A percentile compares a stretch with the other conserved stretches of the same genome.
These are phyloP conservation scores for Aphanomyces cochlioides DNA, from an alignment of 352 stramenopile genomes.

Conservation along the genomic window DNA sequence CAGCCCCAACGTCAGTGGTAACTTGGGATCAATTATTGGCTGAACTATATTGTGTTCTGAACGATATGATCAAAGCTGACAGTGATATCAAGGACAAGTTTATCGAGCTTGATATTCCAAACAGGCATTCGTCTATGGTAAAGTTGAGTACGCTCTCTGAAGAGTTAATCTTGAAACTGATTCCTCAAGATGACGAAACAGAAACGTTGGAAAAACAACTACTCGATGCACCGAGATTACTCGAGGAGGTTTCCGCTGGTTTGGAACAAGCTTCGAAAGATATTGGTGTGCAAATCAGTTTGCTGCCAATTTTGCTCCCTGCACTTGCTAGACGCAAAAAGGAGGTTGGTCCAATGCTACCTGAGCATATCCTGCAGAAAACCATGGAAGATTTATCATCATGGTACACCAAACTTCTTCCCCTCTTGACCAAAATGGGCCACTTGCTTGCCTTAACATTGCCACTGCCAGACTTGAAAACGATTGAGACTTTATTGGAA, in stretches of 20 bases:
- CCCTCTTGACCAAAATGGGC: constrained; percentile 27
- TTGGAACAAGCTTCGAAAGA: constrained; percentile 10
- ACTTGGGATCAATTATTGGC: constrained; percentile 19
- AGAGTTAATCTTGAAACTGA: background rate
- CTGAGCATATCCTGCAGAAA: constrained; percentile 16
- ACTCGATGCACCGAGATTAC: constrained; percentile 12
- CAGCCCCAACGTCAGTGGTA: background rate
- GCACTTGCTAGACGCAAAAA: constrained; percentile 8
- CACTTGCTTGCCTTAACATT: constrained; percentile 23
- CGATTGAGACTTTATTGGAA: background rate
- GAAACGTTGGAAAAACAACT: constrained; percentile 9
- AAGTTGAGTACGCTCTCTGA: background rate
- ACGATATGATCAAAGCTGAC: constrained; percentile 15
- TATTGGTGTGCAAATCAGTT: constrained; percentile 26
- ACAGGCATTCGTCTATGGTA: constrained; percentile 4
- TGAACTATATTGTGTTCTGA: constrained; percentile 16
- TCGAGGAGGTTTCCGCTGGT: constrained; percentile 4
- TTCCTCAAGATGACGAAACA: constrained; percentile 3
- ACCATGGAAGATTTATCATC: constrained; percentile 15
- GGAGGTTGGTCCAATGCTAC: constrained; percentile 1
- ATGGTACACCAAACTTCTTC: constrained; percentile 13
- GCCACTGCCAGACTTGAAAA: constrained; percentile 20
- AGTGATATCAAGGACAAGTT: constrained; percentile 12
- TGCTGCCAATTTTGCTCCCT: constrained; percentile 23
- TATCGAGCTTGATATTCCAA: background rate